Evolutionary conservation across 371 early-diverging fungal species (phyloP).

Genomic region (Mortierella sp.): DNA sequence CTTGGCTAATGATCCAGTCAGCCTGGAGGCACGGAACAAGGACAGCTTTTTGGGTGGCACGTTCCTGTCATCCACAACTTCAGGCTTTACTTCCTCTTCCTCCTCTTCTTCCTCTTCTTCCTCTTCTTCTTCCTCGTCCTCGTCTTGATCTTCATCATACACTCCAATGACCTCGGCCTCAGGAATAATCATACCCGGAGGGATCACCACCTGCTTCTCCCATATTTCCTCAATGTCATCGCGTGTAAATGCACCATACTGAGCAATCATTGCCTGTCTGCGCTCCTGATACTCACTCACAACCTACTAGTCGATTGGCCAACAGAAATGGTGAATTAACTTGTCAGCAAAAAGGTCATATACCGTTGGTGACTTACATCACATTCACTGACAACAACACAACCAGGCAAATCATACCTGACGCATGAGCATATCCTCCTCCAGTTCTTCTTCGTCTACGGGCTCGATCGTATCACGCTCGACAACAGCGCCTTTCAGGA

Average conservation of each 20-base stretch:
- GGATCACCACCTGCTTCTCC: slow-evolving; percentile 55
- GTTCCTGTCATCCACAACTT: slow-evolving; percentile 32
- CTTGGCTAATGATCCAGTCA: slow-evolving; percentile 49
- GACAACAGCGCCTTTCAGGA: slow-evolving; percentile 68
- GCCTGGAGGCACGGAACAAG: slow-evolving; percentile 47
- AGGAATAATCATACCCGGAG: slow-evolving; percentile 49
- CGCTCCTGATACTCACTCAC: slow-evolving; percentile 56
- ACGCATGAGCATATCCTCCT: slow-evolving; percentile 71
- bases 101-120: slow-evolving; percentile 15
- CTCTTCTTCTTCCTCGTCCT: neutral
- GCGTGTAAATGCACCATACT: slow-evolving; percentile 40
- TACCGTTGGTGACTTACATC: too few relatives aligned
- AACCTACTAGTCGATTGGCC: slow-evolving; percentile 27
- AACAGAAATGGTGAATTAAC: neutral
- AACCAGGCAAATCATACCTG: slow-evolving; percentile 54
- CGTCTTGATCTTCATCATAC: slow-evolving; percentile 9
- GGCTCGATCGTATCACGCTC: slow-evolving; percentile 65
- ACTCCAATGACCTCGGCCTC: slow-evolving; percentile 14
- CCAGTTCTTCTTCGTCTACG: slow-evolving; percentile 66
- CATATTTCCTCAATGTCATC: slow-evolving; percentile 49
- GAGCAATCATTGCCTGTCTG: slow-evolving; percentile 56
- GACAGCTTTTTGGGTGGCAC: slow-evolving; percentile 47
- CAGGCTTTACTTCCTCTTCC: slow-evolving; percentile 12
- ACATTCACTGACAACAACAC: neutral
- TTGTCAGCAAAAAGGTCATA: neutral